Evolutionary conservation across 495 filamentous ascomycete genomes (phyloP).

Genomic region (Thermothielavioides terrestris): DNA sequence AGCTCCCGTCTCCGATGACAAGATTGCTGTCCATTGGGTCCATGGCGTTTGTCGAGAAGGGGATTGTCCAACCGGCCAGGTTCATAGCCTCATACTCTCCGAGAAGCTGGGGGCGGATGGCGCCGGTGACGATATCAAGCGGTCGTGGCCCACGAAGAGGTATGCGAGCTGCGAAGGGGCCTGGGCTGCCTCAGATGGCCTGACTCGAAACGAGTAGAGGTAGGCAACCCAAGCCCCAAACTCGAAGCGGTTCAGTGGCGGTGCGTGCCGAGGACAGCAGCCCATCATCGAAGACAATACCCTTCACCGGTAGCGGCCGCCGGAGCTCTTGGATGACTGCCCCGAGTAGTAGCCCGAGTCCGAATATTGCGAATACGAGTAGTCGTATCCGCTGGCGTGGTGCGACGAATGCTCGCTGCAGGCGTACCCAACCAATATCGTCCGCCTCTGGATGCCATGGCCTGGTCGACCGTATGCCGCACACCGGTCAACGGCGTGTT

Average conservation of each 20-base stretch:
- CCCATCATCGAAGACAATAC: slow-evolving; percentile 46
- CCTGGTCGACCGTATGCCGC: slow-evolving; percentile 58
- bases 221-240: slow-evolving; percentile 40
- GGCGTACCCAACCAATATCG: slow-evolving; percentile 72
- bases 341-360: slow-evolving; percentile 44
- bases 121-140: slow-evolving; percentile 36
- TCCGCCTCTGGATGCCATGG: slow-evolving; percentile 62
- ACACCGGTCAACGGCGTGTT: slow-evolving; percentile 74
- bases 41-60: slow-evolving; percentile 21
- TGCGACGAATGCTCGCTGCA: slow-evolving; percentile 44
- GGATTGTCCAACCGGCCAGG: neutral
- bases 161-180: slow-evolving; percentile 40
- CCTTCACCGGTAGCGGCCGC: slow-evolving; percentile 40
- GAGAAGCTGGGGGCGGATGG: slow-evolving; percentile 25
- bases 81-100: neutral
- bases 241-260: slow-evolving; percentile 37
- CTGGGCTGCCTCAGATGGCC: slow-evolving; percentile 32
- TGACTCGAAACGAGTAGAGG: slow-evolving; percentile 43
- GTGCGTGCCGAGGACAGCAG: slow-evolving; percentile 37
- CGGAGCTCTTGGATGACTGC: slow-evolving; percentile 37
- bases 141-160: slow-evolving; percentile 41
- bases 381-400: slow-evolving; percentile 12
- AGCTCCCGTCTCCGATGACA: slow-evolving; percentile 24
- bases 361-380: slow-evolving; percentile 30
- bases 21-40: slow-evolving; percentile 15